Base-by-base conservation (phyloP, 805 yeast species). In the Ogataea pini region DNA sequence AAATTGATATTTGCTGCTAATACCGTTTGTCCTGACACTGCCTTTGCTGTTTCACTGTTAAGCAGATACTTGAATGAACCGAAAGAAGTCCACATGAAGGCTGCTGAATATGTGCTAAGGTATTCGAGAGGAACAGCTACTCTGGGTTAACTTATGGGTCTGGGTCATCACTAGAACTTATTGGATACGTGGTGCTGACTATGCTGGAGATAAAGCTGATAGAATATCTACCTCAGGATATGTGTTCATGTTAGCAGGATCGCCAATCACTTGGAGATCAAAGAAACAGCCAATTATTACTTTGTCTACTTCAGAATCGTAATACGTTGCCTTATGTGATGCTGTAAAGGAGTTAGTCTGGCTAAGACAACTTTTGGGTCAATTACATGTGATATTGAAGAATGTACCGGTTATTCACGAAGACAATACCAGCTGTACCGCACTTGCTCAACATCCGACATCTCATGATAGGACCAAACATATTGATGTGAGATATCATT, bases 121-220 rank as follows among this genome's bases (percentile, higher is more conserved):
- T 56, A 56, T 25, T 18, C 52, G n/a, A 50, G 50, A 45, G 55
- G 56, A 4, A 48, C 56, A 14, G 14, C n/a, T 24, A 27, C 27
- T 16, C 16, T 20, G 34, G 43, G 36, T 7, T 31, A 7, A 29
- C 41, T 2, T 36, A 39, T 33, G 18, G 24, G 3, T n/a, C 43
- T 37, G 27, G 16, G 3, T 37, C 33, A 5, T 7, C 10, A n/a
- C 17, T 14, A 7, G 12, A 22, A 2, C 37, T 56, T 3, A 36
- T 39, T 5, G 54, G 50, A 3, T 55, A 38, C 27, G 45, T 12
- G 58, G 50, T 44, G 51, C 57, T n/a, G 55, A 55, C 27, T 55
- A 44, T 40, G 51, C 46, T 20, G 46, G 46, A 17, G 44, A 39
- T 16, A 34, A 40, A 29, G 28, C 9, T 2, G 54, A 50, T 27